Conservation (phyloP, 176 grass and related monocot genomes). For the Stipa capillata region DNA sequence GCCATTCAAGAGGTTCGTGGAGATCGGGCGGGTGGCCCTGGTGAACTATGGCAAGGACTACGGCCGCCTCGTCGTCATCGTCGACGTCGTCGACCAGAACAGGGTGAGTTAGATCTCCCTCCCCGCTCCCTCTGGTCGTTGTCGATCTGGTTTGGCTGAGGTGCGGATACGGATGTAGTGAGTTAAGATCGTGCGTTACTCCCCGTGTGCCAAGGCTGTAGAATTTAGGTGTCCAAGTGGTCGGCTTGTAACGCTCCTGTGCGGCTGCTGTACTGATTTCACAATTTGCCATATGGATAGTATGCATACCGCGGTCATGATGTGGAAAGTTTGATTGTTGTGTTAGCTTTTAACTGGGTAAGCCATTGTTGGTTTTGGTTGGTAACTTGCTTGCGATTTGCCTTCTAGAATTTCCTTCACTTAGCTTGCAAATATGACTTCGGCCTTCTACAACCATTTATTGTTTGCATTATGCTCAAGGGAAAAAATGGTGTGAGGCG, state of each 20-base stretch:
- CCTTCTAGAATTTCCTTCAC: too few species aligned
- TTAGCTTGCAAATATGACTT: background rate
- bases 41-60: slow-evolving; percentile 93
- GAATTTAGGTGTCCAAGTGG: too few species aligned
- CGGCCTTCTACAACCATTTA: background rate
- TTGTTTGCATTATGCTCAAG: too few species aligned
- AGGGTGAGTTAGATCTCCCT: slow-evolving; percentile 29
- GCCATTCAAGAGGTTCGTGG: slow-evolving; percentile 85
- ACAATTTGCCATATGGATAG: too few species aligned
- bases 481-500: too few species aligned
- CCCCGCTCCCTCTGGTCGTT: background rate
- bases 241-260: background rate
- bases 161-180: too few species aligned
- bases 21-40: slow-evolving; percentile 82
- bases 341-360: background rate
- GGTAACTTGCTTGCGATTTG: background rate
- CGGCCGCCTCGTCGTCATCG: slow-evolving; percentile 79
- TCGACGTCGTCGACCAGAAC: slow-evolving; percentile 81
- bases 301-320: too few species aligned
- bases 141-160: background rate
- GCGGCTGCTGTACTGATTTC: background rate
- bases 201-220: background rate
- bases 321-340: background rate
- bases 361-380: background rate
- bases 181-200: background rate